Percentiles rank a stretch among this genome's conserved stretches.
phyloP scores from a whole-genome alignment of 495 filamentous ascomycete genomes.

The Amphirosellinia nigrospora region DNA sequence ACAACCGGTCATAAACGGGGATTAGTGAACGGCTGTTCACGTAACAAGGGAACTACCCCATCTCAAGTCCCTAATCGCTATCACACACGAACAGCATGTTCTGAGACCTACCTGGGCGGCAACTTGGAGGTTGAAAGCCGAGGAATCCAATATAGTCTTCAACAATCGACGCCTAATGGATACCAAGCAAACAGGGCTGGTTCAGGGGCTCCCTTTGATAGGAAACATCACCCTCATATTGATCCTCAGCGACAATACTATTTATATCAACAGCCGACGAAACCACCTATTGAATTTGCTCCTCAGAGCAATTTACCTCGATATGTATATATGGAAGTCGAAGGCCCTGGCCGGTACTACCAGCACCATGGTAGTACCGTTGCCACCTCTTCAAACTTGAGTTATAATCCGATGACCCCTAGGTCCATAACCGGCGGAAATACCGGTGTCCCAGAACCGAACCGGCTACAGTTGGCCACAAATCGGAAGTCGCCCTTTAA shows the following conservation, averaged over 20 bases:
- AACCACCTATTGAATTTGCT: not conserved
- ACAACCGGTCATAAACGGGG: too few species aligned
- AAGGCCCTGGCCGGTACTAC: not conserved
- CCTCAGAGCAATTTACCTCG: not conserved
- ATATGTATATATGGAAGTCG: not conserved
- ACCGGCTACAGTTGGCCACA: not conserved
- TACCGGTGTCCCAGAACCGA: not conserved
- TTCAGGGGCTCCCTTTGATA: conserved; percentile 1
- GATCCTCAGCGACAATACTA: not conserved
- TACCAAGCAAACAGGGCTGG: not conserved
- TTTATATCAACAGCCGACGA: not conserved
- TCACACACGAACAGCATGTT: not conserved
- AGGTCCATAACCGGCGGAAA: not conserved
- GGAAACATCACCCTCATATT: not conserved
- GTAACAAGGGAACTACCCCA: not conserved
- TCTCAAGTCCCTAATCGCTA: not conserved
- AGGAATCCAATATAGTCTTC: not conserved
- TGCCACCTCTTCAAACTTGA: not conserved
- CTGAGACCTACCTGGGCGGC: not conserved
- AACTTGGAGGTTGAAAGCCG: not conserved
- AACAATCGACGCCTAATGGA: not conserved
- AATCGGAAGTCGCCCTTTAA: not conserved
- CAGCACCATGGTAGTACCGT: not conserved
- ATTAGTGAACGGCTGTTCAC: not conserved
- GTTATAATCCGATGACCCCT: not conserved